phyloP scores from a whole-genome alignment of 2,329 filamentous ascomycete genomes.

The Drechslera avenae region DNA sequence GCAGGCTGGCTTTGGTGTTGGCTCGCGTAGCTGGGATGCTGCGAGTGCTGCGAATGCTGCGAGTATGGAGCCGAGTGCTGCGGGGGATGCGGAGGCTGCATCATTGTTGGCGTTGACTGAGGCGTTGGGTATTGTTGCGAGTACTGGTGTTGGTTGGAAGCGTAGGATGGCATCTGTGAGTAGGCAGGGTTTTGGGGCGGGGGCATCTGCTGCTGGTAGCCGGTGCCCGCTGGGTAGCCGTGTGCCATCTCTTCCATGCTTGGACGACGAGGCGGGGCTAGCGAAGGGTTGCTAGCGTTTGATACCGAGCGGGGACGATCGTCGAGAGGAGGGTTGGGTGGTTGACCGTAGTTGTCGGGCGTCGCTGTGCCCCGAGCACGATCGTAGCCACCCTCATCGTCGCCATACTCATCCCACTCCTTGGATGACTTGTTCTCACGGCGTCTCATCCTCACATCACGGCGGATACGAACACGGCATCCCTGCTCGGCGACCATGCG shows the following conservation, averaged over 20 bases:
- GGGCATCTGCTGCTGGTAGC: conserved; percentile 48
- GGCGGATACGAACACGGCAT: conserved; percentile 91
- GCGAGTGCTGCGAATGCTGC: conserved; percentile 36
- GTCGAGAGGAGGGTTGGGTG: conserved; percentile 44
- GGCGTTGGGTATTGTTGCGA: conserved; percentile 40
- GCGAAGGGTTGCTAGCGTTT: conserved; percentile 57
- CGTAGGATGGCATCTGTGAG: conserved; percentile 48
- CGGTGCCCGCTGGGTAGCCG: conserved; percentile 44
- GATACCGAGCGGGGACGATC: conserved; percentile 66
- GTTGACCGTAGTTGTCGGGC: conserved; percentile 55
- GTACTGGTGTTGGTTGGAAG: conserved; percentile 42
- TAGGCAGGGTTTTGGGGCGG: conserved; percentile 50
- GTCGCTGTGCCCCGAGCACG: conserved; percentile 57
- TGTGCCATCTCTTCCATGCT: conserved; percentile 54
- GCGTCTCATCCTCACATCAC: conserved; percentile 90
- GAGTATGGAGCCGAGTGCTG: conserved; percentile 38
- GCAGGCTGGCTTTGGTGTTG: conserved; percentile 25
- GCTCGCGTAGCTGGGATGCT: conserved; percentile 39
- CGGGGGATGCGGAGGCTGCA: conserved; percentile 48
- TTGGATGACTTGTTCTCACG: conserved; percentile 72
- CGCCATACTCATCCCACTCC: conserved; percentile 69
- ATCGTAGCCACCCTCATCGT: conserved; percentile 55
- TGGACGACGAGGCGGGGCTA: conserved; percentile 48
- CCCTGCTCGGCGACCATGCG: conserved; percentile 94
- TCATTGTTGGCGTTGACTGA: conserved; percentile 40